Evolutionary conservation across 2,329 filamentous ascomycete species (phyloP).

Genomic region (Boeremia exigua): DNA sequence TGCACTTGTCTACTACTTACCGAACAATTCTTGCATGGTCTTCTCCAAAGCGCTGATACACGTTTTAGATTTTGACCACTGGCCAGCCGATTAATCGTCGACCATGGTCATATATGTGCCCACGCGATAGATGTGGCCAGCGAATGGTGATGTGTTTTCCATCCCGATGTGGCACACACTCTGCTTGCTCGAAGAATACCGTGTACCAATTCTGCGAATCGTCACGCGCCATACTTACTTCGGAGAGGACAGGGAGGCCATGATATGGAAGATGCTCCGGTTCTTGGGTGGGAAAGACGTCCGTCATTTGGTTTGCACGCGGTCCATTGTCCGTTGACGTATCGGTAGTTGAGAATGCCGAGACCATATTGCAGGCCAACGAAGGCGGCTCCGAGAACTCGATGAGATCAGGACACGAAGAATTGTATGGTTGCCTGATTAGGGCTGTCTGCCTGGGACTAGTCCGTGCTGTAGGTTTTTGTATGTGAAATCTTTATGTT

Average conservation of each 20-base stretch:
- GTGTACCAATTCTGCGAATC: neutral
- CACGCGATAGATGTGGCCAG: neutral
- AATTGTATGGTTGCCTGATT: too few species aligned
- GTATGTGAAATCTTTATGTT: too few species aligned
- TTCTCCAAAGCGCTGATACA: neutral
- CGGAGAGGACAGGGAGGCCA: neutral
- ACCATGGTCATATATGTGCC: neutral
- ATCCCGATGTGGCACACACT: neutral
- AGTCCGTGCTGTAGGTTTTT: too few species aligned
- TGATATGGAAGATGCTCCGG: neutral
- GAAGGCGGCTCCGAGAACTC: too few species aligned
- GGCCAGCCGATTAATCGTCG: neutral
- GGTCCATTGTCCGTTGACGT: too few species aligned
- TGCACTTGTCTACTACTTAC: neutral
- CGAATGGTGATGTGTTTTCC: neutral
- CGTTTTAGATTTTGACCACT: neutral
- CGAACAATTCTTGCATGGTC: neutral
- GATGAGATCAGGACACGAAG: too few species aligned
- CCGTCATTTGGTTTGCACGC: too few species aligned
- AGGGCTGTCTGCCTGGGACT: too few species aligned
- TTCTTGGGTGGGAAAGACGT: neutral
- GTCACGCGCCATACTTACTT: neutral
- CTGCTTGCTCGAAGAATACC: neutral
- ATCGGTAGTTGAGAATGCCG: too few species aligned
- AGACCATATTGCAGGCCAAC: too few species aligned